Evolutionary conservation across 2,329 filamentous ascomycete species (phyloP).

Genomic region (Acephala macrosclerotiorum): DNA sequence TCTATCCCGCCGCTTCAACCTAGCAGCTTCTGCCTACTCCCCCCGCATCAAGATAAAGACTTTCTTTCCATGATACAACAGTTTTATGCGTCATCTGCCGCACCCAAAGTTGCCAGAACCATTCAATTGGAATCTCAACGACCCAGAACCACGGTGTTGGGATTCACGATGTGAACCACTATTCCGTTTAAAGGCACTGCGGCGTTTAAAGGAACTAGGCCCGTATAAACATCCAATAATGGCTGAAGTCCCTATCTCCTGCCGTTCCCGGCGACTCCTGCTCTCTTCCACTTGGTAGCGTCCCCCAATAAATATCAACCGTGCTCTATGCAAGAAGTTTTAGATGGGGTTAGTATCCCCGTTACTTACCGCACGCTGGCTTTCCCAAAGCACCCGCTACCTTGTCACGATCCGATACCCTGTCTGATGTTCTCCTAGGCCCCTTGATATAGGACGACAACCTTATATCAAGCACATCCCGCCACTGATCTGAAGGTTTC

Average conservation of each 20-base stretch:
- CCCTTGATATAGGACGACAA: neutral
- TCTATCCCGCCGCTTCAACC: neutral
- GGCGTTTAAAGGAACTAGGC: neutral
- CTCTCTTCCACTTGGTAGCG: neutral
- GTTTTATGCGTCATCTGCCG: slow-evolving; percentile 17
- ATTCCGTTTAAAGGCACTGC: neutral
- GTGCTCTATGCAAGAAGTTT: slow-evolving; percentile 8
- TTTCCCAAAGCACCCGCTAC: neutral
- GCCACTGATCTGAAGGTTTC: neutral
- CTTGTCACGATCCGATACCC: neutral
- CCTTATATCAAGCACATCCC: slow-evolving; percentile 1
- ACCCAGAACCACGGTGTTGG: slow-evolving; percentile 20
- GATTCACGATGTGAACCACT: slow-evolving; percentile 2
- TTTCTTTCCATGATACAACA: neutral
- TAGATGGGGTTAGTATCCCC: neutral
- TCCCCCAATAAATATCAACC: neutral
- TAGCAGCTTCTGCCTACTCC: neutral
- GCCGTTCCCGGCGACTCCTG: neutral
- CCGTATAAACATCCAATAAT: neutral
- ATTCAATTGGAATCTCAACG: slow-evolving; percentile 4
- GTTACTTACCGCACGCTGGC: neutral
- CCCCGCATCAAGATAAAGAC: neutral
- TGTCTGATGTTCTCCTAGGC: neutral
- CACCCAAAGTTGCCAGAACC: slow-evolving; percentile 13
- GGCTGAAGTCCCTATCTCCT: neutral